Evolutionary conservation across 371 early-diverging fungal species (phyloP).

Genomic region (Saksenaea oblongispora): DNA sequence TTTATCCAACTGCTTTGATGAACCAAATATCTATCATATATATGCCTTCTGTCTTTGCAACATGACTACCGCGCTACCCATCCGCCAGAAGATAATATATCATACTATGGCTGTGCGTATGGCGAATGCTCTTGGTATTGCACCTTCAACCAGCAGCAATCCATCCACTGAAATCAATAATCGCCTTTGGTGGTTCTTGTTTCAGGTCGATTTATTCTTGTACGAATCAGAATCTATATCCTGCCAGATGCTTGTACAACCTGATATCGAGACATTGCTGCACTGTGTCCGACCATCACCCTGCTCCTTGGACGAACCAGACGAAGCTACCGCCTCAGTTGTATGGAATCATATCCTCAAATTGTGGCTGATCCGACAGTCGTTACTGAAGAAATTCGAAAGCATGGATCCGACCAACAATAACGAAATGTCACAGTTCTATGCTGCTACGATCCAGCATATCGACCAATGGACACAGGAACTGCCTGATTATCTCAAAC

Average conservation of each 20-base stretch:
- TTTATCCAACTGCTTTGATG: slow-evolving; percentile 30
- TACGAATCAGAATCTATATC: slow-evolving; percentile 28
- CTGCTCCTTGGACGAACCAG: slow-evolving; percentile 29
- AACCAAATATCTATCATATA: slow-evolving; percentile 23
- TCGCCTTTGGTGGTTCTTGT: slow-evolving; percentile 36
- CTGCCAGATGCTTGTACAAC: slow-evolving; percentile 21
- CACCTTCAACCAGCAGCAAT: slow-evolving; percentile 9
- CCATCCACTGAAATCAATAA: slow-evolving; percentile 19
- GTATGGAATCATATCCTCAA: slow-evolving; percentile 27
- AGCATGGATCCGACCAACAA: slow-evolving; percentile 8
- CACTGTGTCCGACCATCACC: slow-evolving; percentile 17
- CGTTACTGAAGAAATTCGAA: slow-evolving; percentile 18
- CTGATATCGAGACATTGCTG: slow-evolving; percentile 18
- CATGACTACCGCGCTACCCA: slow-evolving; percentile 21
- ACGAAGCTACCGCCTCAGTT: slow-evolving; percentile 22
- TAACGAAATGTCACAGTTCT: background rate
- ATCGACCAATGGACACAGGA: slow-evolving; percentile 18
- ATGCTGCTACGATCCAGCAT: slow-evolving; percentile 8
- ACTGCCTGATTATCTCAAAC: slow-evolving; percentile 15
- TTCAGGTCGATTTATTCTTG: slow-evolving; percentile 34
- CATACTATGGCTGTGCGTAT: slow-evolving; percentile 34
- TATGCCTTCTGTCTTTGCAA: slow-evolving; percentile 27
- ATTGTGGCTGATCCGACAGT: slow-evolving; percentile 27
- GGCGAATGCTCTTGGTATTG: slow-evolving; percentile 22
- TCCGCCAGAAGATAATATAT: slow-evolving; percentile 23